Conservation (phyloP, 345 rosid genomes). For the Anastatica hierochuntica region DNA sequence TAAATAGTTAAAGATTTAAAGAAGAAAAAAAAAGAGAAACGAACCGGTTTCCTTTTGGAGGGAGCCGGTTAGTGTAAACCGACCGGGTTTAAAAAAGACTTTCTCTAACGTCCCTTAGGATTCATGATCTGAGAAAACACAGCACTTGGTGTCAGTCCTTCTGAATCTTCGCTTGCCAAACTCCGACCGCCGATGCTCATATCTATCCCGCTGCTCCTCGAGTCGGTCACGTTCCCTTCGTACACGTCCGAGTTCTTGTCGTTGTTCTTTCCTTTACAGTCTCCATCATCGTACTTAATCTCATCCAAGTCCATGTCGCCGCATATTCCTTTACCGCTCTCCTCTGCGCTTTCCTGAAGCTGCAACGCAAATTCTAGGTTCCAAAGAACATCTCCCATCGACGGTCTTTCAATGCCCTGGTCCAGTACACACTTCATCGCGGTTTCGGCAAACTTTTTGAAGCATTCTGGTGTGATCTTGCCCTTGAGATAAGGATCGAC, state of each 20-base stretch:
- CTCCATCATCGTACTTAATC: conserved; percentile 32
- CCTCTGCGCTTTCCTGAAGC: conserved; percentile 95
- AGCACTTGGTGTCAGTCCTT: conserved; percentile 88
- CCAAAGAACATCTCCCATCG: conserved; percentile 99
- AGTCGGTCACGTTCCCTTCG: conserved; percentile 60
- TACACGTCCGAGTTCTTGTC: conserved; percentile 35
- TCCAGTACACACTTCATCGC: conserved; percentile 96
- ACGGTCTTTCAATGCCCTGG: conserved; percentile 85
- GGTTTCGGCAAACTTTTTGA: conserved; percentile 90
- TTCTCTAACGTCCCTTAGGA: conserved; percentile 81
- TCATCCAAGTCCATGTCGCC: conserved; percentile 42
- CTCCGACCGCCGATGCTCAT: conserved; percentile 96
- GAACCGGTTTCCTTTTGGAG: conserved; percentile 7
- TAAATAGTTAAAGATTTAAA: too few relatives aligned
- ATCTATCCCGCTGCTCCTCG: conserved; percentile 86
- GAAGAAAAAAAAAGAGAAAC: conserved; percentile 15
- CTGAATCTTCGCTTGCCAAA: conserved; percentile 89
- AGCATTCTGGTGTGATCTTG: conserved; percentile 81
- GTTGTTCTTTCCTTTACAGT: conserved; percentile 53
- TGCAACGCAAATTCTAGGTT: conserved; percentile 93
- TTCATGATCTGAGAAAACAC: conserved; percentile 99
- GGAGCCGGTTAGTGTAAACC: conserved; percentile 2
- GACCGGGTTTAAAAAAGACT: neutral
- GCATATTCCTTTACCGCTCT: conserved; percentile 53
- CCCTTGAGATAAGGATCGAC: conserved; percentile 81